phyloP scores from a whole-genome alignment of 78 protist genomes.

The Dictyostelium firmibasis region DNA sequence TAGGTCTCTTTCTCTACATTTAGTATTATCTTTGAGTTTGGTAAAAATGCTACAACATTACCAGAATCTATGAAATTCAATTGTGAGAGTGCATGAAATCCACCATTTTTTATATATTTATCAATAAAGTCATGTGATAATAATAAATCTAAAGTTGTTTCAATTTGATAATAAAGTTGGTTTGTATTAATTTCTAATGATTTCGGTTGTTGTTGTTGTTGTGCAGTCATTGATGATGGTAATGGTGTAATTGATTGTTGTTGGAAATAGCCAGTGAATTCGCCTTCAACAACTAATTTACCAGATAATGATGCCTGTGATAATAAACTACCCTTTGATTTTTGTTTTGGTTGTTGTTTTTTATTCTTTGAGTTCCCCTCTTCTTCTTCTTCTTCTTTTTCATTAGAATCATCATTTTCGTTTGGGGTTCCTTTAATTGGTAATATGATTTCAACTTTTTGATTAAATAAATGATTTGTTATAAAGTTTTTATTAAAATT shows the following conservation, averaged over 20 bases:
- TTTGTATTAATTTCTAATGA: background rate
- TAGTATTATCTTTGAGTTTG: constrained; percentile 27
- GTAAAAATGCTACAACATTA: constrained; percentile 67
- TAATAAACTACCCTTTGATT: constrained; percentile 24
- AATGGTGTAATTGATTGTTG: background rate
- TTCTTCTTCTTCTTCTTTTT: background rate
- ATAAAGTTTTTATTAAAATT: background rate
- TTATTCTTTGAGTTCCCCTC: background rate
- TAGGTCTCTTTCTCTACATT: constrained; percentile 69
- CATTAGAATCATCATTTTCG: background rate
- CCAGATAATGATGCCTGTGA: constrained; percentile 5
- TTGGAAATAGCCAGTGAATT: background rate
- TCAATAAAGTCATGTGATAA: constrained; percentile 6
- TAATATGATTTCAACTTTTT: constrained; percentile 23
- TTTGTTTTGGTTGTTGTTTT: background rate
- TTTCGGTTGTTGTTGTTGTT: background rate
- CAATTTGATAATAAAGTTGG: constrained; percentile 7
- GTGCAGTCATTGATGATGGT: background rate
- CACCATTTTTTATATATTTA: constrained; percentile 42
- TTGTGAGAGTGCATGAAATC: constrained; percentile 56
- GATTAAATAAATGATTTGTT: constrained; percentile 52
- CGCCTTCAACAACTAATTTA: constrained; percentile 14
- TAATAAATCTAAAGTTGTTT: constrained; percentile 24
- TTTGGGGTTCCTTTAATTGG: constrained; percentile 2
- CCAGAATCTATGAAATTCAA: constrained; percentile 31